These are phyloP conservation scores for Thoreauomyces humboldtii DNA, from an alignment of 192 early-diverging fungal species.

Conservation along the genomic window DNA sequence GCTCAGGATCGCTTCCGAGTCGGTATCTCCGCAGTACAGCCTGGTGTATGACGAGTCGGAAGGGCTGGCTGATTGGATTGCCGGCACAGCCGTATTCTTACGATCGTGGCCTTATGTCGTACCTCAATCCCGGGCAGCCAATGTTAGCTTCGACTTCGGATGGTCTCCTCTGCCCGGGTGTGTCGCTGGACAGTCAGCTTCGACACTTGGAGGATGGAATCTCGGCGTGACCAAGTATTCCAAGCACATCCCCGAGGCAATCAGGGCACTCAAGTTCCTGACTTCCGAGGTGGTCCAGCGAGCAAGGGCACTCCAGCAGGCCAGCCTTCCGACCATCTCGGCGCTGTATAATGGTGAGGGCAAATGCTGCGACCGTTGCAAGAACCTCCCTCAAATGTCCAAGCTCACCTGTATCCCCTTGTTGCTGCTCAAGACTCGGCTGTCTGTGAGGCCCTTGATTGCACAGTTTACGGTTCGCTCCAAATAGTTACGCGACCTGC, in stretches of 20 bases:
- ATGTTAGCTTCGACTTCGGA: no score
- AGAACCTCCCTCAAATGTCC: no score
- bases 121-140: no score
- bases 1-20: no score
- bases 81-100: constrained; percentile 20
- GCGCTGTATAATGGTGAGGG: not conserved
- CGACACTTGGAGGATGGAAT: constrained; percentile 36
- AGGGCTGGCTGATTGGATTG: not conserved
- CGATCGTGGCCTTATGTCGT: no score
- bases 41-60: constrained; percentile 7
- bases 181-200: no score
- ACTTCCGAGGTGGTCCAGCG: constrained; percentile 14
- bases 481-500: constrained; percentile 22
- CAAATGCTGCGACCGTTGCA: no score
- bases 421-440: constrained; percentile 15
- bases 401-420: no score
- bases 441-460: constrained; percentile 23
- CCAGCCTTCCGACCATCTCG: constrained; percentile 16
- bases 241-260: constrained; percentile 6
- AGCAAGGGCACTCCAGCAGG: not conserved
- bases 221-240: constrained; percentile 27
- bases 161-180: no score
- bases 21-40: no score
- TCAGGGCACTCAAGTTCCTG: constrained; percentile 10
- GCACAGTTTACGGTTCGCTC: constrained; percentile 9